These are phyloP conservation scores for Capronia epimyces DNA, from an alignment of 2,329 filamentous ascomycete genomes.

Conservation along the genomic window DNA sequence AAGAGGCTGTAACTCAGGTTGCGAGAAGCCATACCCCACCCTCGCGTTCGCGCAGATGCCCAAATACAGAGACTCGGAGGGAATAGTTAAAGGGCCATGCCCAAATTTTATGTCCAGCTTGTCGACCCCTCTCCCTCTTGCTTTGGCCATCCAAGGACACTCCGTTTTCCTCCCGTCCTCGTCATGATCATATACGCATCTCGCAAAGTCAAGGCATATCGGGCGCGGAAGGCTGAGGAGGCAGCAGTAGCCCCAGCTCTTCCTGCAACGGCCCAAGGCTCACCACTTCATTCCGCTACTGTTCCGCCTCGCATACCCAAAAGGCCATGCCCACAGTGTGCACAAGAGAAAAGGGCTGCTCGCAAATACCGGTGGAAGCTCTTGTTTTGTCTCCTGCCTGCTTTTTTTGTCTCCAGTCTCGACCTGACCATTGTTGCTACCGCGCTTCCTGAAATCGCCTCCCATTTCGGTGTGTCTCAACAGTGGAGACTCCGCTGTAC, in stretches of 20 bases:
- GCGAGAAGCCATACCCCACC: neutral
- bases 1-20: neutral
- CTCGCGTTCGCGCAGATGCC: neutral
- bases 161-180: neutral
- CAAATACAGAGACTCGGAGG: neutral
- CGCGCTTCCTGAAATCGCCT: slow-evolving; percentile 57
- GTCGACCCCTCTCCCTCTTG: neutral
- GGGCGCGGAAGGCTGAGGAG: slow-evolving; percentile 14
- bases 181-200: slow-evolving; percentile 13
- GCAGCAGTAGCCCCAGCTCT: slow-evolving; percentile 1
- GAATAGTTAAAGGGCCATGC: neutral
- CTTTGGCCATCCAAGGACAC: neutral
- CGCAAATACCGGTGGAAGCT: slow-evolving; percentile 55
- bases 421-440: slow-evolving; percentile 61
- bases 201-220: slow-evolving; percentile 18
- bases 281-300: neutral
- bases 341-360: slow-evolving; percentile 34
- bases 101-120: neutral
- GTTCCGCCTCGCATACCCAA: neutral
- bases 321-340: slow-evolving; percentile 28
- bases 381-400: slow-evolving; percentile 54
- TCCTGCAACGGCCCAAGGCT: neutral
- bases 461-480: slow-evolving; percentile 52
- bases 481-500: neutral
- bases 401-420: slow-evolving; percentile 58